Evolutionary conservation across 805 yeast species (phyloP), one percentile per base, ranked within the genome.

Genomic region (Wickerhamomyces rabaulensis): DNA sequence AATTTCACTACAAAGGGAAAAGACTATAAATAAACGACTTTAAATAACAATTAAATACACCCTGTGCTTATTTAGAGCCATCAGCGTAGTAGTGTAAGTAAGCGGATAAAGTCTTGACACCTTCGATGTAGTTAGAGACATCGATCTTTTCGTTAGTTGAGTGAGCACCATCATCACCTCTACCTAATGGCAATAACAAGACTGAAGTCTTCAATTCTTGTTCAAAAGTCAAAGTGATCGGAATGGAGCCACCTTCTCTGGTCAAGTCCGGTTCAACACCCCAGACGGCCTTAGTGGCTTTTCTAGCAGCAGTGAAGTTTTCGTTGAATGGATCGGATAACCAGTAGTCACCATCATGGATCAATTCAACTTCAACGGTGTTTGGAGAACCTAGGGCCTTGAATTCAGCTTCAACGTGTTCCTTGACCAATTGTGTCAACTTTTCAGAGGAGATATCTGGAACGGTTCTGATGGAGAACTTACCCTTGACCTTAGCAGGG

Each of bases 101-200:
- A 17, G 97, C 96, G 55, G 92, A 84, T 69, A 92, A 78, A 13
- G 96, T 86, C 75, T 94, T 94, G 62, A 87, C 82, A 55, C 99
- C 99, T 62, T 87, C 87, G 56, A 94, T 82, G 70, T 87, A 94
- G 75, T 94, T 94, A 54, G 85, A 71, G 44, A 90, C 74, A 65
- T 95, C 87, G 59, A 94, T 71, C 74, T 94, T 94, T 73, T 94
- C 99, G 65, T 94, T 94, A 61, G 94, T 90, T 20, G 97, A 89
- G 68, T 94, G 99, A 41, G 99, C 99, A 59, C 99, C 99, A 63
- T 94, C 99, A 66, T 94, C 97, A 56, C 99, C 99, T 71, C 95
- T 85, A 54, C 99, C 99, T 86, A 94, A 87, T 53, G 99, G 99
- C 58, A 94, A 79, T 61, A 94, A 75, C 53, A 94, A 74, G 29